Base-by-base conservation (phyloP, 441 rosid species). In the Geranium incanum region DNA sequence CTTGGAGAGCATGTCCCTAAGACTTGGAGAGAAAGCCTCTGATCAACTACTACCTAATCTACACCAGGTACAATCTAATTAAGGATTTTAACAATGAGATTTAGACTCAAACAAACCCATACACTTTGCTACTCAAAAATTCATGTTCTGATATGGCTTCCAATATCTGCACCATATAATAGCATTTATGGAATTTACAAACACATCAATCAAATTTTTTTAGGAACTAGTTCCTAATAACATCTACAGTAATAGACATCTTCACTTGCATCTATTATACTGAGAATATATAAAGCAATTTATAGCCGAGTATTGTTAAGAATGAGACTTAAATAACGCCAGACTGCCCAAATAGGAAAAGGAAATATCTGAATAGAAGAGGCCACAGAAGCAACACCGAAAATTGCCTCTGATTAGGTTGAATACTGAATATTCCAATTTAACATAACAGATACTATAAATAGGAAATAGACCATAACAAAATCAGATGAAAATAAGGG, bases 391-490 rank as follows among this genome's bases (percentile, higher is more conserved):
- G 45, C 19, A 37, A 13, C 36, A 36, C 33, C 33, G 13, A n/a
- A 36, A 33, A 12, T 64, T 66, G 45, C 45, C n/a, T 36, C 18
- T 66, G 21, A 36, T 36, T 66, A 66, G 68, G 21, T 13, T 1
- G 68, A 36, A 36, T 66, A 37, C n/a, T 48, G 33, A 68, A 45
- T 45, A 68, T 23, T 28, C 62, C 62, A 16, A 9, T 45, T 21
- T 36, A 23, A 60, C 36, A 43, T 4, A 66, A 48, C 38, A 55
- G 55, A 18, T 60, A 57, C n/a, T 21, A 9, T 21, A n/a, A 9
- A 63, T 16, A 72, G 38, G n/a, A 64, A 23, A 68, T 45, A 21
- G 64, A 70, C 5, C 36, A 64, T 68, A 45, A 37, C 36, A 37
- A 72, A 62, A 64, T 50, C 28, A 28, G 57, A 5, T 69, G 37